Conservation (phyloP, 176 grass and related monocot species). For the Secale cereale region DNA sequence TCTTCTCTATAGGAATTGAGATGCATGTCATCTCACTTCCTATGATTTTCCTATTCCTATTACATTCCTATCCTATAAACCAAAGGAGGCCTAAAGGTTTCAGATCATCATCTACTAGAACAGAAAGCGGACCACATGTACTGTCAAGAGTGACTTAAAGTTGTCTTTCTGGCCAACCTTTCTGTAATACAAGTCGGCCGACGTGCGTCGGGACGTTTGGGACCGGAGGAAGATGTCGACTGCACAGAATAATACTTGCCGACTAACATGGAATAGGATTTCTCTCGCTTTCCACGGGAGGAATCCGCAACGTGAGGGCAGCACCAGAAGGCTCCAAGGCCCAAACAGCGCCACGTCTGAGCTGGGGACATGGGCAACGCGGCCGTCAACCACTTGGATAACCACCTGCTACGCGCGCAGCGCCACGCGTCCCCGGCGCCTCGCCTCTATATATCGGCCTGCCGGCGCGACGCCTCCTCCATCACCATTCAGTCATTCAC, state of each 20-base stretch:
- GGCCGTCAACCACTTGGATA: not conserved
- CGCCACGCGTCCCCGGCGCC: conserved; percentile 9
- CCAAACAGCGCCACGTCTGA: not conserved
- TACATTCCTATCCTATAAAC: too few relatives aligned
- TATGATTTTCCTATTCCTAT: too few relatives aligned
- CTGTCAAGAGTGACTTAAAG: not conserved
- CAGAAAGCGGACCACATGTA: too few relatives aligned
- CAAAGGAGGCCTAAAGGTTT: too few relatives aligned
- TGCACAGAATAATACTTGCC: not conserved
- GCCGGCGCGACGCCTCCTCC: not conserved
- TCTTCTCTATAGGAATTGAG: too few relatives aligned
- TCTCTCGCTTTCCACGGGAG: not conserved
- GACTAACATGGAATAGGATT: not conserved
- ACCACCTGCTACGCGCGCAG: not conserved
- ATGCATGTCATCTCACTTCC: too few relatives aligned
- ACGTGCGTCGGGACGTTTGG: not conserved
- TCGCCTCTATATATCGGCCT: not conserved
- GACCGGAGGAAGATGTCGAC: not conserved
- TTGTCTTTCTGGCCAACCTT: not conserved
- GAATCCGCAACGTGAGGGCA: not conserved
- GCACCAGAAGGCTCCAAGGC: not conserved
- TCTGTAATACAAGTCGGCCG: too few relatives aligned
- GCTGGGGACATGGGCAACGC: not conserved
- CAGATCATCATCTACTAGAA: too few relatives aligned
- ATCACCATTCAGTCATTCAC: too few relatives aligned